Conservation (phyloP, 345 rosid genomes). For the Reutealis trisperma region DNA sequence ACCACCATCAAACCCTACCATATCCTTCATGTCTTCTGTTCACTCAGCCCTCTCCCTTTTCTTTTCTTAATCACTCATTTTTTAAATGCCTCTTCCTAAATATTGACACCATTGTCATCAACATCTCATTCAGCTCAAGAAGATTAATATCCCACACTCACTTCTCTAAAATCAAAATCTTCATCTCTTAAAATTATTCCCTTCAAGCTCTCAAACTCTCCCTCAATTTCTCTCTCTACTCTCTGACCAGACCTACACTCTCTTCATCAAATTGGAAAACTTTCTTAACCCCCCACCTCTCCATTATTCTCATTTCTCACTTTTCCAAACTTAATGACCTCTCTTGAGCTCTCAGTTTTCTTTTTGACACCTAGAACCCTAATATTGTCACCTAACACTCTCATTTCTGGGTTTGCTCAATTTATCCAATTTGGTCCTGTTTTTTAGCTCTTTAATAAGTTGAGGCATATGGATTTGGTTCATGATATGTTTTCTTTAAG, state of each 20-base stretch:
- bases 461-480: slow-evolving; percentile 31
- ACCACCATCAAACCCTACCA: too few species aligned
- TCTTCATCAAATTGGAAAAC: slow-evolving; percentile 38
- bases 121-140: too few species aligned
- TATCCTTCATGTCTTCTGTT: too few species aligned
- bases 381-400: slow-evolving; percentile 37
- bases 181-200: slow-evolving; percentile 20
- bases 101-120: too few species aligned
- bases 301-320: slow-evolving; percentile 40
- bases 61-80: too few species aligned
- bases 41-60: too few species aligned
- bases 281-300: slow-evolving; percentile 32
- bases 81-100: too few species aligned
- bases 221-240: slow-evolving; percentile 25
- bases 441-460: slow-evolving; percentile 29
- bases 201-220: slow-evolving; percentile 36
- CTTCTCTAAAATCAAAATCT: slow-evolving; percentile 18
- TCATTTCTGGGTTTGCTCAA: slow-evolving; percentile 40
- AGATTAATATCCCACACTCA: not conserved
- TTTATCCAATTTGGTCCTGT: slow-evolving; percentile 10
- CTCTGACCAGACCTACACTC: slow-evolving; percentile 39
- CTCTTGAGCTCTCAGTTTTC: slow-evolving; percentile 29
- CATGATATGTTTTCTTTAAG: slow-evolving; percentile 42
- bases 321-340: slow-evolving; percentile 29
- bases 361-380: slow-evolving; percentile 34